phyloP scores from a whole-genome alignment of 108 stramenopile species.

The Aurantiochytrium sp. region DNA sequence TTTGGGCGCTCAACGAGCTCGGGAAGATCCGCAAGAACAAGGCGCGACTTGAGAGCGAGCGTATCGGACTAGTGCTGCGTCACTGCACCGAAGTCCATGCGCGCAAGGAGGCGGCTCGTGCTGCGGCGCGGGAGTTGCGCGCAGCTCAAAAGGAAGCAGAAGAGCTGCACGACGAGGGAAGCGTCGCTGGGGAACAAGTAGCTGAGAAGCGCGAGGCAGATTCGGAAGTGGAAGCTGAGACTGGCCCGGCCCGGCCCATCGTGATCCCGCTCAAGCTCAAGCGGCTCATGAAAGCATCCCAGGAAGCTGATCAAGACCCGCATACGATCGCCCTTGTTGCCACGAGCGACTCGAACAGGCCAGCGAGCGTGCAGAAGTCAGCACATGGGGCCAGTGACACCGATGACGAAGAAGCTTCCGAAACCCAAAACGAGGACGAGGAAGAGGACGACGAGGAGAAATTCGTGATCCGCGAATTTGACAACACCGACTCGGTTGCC shows the following conservation, averaged over 20 bases:
- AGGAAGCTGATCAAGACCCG: background rate
- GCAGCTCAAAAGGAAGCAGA: background rate
- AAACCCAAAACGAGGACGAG: background rate
- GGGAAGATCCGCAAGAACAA: background rate
- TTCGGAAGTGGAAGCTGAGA: background rate
- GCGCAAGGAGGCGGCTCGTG: too few species aligned
- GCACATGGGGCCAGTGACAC: too few species aligned
- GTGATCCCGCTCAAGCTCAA: conserved; percentile 19
- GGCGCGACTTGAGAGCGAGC: background rate
- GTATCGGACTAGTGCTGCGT: background rate
- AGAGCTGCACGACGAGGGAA: too few species aligned
- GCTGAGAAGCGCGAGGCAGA: too few species aligned
- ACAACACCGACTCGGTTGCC: background rate
- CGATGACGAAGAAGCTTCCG: background rate
- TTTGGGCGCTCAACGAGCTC: conserved; percentile 26
- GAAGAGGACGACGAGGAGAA: background rate
- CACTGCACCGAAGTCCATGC: too few species aligned
- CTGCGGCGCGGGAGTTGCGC: background rate
- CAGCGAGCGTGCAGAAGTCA: too few species aligned
- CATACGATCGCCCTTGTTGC: background rate
- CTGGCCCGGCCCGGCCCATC: background rate
- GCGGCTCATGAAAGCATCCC: background rate
- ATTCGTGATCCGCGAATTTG: background rate
- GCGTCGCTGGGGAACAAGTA: too few species aligned
- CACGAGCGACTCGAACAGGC: too few species aligned